Percentiles rank a stretch among this genome's conserved stretches.
Conservation (phyloP, 495 filamentous ascomycete genomes). For the Neurospora tetrasperma region DNA sequence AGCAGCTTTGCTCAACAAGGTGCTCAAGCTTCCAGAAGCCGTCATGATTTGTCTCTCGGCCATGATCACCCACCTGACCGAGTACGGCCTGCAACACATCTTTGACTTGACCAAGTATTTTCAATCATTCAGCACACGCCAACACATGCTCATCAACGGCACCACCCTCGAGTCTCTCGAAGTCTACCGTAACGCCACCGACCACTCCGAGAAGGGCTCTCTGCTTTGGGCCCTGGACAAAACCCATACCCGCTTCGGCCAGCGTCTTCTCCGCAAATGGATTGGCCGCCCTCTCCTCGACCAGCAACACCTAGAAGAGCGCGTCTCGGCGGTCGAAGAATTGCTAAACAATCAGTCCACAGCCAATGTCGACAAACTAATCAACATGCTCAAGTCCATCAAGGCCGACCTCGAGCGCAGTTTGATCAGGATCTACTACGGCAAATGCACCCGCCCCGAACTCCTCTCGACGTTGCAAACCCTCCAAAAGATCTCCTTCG, state of each 20-base stretch:
- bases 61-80: constrained; percentile 90
- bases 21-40: constrained; percentile 72
- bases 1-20: constrained; percentile 66
- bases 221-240: constrained; percentile 94
- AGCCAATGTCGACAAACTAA: constrained; percentile 60
- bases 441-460: constrained; percentile 86
- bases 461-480: constrained; percentile 77
- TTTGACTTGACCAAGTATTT: constrained; percentile 97
- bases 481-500: constrained; percentile 65
- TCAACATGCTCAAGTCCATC: constrained; percentile 55
- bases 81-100: constrained; percentile 92
- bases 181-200: constrained; percentile 91
- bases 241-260: constrained; percentile 83
- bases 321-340: constrained; percentile 85
- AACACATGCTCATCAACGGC: constrained; percentile 93
- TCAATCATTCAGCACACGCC: constrained; percentile 86
- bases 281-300: constrained; percentile 87
- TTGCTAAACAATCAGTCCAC: constrained; percentile 58
- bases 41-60: constrained; percentile 89
- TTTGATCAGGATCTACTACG: constrained; percentile 92
- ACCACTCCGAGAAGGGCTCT: constrained; percentile 76
- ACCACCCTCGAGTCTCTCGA: constrained; percentile 92
- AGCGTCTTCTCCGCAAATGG: constrained; percentile 84
- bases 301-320: constrained; percentile 62
- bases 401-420: constrained; percentile 83